Conservation (phyloP, 176 grass and related monocot species). For the Eleusine coracana region DNA sequence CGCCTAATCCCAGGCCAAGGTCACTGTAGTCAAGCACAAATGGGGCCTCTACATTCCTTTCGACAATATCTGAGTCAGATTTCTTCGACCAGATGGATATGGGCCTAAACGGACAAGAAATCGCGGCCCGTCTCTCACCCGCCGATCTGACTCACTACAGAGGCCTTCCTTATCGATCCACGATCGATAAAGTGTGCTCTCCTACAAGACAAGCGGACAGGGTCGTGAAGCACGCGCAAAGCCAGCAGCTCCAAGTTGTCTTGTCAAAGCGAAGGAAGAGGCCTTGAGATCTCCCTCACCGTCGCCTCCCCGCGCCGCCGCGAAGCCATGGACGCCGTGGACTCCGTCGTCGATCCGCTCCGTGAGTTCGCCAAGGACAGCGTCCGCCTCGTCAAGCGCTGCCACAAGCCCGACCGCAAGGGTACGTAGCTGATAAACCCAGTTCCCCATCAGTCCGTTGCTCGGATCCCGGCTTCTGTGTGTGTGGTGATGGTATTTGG, state of each 20-base stretch:
- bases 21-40: not conserved
- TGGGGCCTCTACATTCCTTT: not conserved
- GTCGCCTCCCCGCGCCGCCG: not conserved
- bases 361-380: slow-evolving; percentile 97
- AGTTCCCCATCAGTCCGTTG: not conserved
- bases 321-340: slow-evolving; percentile 85
- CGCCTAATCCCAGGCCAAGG: too few relatives aligned
- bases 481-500: not conserved
- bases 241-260: not conserved
- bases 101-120: not conserved
- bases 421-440: slow-evolving; percentile 35
- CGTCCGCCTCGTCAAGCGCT: slow-evolving; percentile 96
- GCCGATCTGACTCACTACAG: not conserved
- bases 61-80: not conserved
- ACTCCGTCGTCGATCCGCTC: slow-evolving; percentile 91
- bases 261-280: not conserved
- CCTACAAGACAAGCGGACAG: too few relatives aligned
- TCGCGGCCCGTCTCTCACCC: not conserved
- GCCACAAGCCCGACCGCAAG: slow-evolving; percentile 99
- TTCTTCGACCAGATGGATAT: not conserved
- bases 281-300: slow-evolving; percentile 17
- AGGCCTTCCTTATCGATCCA: not conserved
- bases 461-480: slow-evolving; percentile 1
- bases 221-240: too few relatives aligned
- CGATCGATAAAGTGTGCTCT: too few relatives aligned